Percentiles rank a stretch among this genome's conserved stretches.
phyloP scores from a whole-genome alignment of 345 rosid species.

The Eutrema heterophyllum region DNA sequence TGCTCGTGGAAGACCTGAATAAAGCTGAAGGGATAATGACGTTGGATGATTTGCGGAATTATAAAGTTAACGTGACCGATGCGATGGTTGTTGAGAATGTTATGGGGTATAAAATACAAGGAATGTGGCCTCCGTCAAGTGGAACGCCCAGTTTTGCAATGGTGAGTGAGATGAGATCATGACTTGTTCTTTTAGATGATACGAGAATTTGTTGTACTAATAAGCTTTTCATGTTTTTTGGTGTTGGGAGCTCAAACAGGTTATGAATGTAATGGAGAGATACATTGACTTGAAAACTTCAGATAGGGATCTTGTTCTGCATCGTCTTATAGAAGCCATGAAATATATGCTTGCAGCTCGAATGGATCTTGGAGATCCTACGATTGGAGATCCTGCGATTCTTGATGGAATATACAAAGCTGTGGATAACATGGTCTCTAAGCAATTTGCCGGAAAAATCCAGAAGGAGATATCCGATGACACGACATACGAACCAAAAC shows the following conservation, averaged over 20 bases:
- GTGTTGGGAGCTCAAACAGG: slow-evolving; percentile 32
- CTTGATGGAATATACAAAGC: slow-evolving; percentile 27
- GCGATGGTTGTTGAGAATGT: slow-evolving; percentile 43
- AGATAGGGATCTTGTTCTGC: slow-evolving; percentile 45
- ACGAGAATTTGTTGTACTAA: too few species aligned
- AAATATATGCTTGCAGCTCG: slow-evolving; percentile 76
- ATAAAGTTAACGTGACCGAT: slow-evolving; percentile 50
- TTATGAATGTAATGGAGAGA: slow-evolving; percentile 53
- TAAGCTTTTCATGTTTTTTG: neutral
- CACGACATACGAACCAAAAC: slow-evolving; percentile 60
- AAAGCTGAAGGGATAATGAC: slow-evolving; percentile 66
- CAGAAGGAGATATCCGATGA: slow-evolving; percentile 48
- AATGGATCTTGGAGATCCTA: slow-evolving; percentile 82
- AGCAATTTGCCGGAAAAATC: slow-evolving; percentile 44
- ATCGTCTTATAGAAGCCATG: slow-evolving; percentile 72
- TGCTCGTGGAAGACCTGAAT: slow-evolving; percentile 51
- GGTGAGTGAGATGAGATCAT: slow-evolving; percentile 34
- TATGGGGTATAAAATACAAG: slow-evolving; percentile 56
- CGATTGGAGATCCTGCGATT: slow-evolving; percentile 63
- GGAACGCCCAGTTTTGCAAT: slow-evolving; percentile 63
- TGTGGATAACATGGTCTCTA: slow-evolving; percentile 54
- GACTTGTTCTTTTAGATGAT: too few species aligned
- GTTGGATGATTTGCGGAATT: slow-evolving; percentile 67
- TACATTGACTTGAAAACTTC: slow-evolving; percentile 40
- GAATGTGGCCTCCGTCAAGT: slow-evolving; percentile 85